phyloP scores from a whole-genome alignment of 768 basidiomycete species.

The Tremella fuciformis region DNA sequence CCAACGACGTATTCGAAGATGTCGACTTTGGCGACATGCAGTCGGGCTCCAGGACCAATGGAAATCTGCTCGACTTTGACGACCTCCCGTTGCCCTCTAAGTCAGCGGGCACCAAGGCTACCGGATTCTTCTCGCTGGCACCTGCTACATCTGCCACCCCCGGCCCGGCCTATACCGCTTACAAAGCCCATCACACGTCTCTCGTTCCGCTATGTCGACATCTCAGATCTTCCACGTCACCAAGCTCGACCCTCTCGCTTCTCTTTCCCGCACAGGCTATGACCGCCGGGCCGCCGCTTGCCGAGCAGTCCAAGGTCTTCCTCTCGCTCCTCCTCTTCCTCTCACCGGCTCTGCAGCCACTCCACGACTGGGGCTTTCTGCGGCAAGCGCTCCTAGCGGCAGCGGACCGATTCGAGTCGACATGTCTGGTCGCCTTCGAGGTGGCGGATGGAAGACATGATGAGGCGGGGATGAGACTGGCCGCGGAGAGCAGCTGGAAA shows the following conservation, averaged over 20 bases:
- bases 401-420: conserved; percentile 83
- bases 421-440: conserved; percentile 82
- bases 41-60: conserved; percentile 16
- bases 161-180: conserved; percentile 38
- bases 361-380: conserved; percentile 65
- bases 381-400: conserved; percentile 68
- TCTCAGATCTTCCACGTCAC: conserved; percentile 61
- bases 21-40: conserved; percentile 53
- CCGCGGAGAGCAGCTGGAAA: conserved; percentile 80
- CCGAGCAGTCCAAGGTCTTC: conserved; percentile 65
- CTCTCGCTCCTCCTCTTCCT: conserved; percentile 73
- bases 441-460: conserved; percentile 71
- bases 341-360: conserved; percentile 66
- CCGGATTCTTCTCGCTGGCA: conserved; percentile 50
- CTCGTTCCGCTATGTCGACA: conserved; percentile 49
- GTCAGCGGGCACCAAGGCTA: conserved; percentile 27
- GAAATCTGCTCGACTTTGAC: conserved; percentile 51
- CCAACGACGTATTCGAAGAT: conserved; percentile 45
- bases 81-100: conserved; percentile 49
- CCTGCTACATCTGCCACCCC: conserved; percentile 14
- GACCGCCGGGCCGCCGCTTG: conserved; percentile 48
- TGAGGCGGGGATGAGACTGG: conserved; percentile 73
- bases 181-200: conserved; percentile 53
- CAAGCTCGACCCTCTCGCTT: conserved; percentile 61
- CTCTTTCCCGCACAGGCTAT: conserved; percentile 54